These are phyloP conservation scores for Sarocladium oryzae DNA, from an alignment of 2,329 filamentous ascomycete species.

Conservation along the genomic window DNA sequence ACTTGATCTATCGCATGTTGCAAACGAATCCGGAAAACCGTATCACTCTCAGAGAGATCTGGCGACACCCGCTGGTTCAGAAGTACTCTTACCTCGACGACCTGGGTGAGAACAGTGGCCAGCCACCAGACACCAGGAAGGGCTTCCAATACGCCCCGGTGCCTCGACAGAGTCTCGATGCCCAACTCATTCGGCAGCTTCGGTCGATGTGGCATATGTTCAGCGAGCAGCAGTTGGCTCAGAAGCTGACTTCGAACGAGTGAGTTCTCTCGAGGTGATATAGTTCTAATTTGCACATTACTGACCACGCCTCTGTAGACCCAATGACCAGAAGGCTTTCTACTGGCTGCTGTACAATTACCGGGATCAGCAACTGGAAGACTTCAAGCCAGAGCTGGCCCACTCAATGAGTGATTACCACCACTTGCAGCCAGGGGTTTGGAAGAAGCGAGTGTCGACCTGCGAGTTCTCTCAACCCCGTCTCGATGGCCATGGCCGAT, in stretches of 20 bases:
- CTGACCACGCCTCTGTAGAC: conserved; percentile 40
- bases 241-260: conserved; percentile 60
- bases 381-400: conserved; percentile 74
- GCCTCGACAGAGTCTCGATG: conserved; percentile 63
- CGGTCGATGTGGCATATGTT: conserved; percentile 88
- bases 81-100: conserved; percentile 76
- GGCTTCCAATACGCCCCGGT: conserved; percentile 55
- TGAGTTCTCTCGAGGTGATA: conserved; percentile 32
- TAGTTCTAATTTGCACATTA: not conserved
- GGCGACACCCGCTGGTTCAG: conserved; percentile 77
- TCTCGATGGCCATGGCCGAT: conserved; percentile 42
- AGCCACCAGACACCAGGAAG: conserved; percentile 51
- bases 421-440: conserved; percentile 56
- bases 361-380: conserved; percentile 76
- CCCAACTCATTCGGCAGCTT: conserved; percentile 76
- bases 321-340: conserved; percentile 89
- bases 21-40: conserved; percentile 71
- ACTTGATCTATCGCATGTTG: conserved; percentile 75
- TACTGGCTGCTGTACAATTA: conserved; percentile 81
- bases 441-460: conserved; percentile 56
- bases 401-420: conserved; percentile 91
- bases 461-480: conserved; percentile 48
- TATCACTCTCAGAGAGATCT: conserved; percentile 75
- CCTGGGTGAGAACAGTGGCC: conserved; percentile 46
- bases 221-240: conserved; percentile 62